Base-by-base conservation (phyloP, 805 yeast genomes). In the Pichia ethanolica region DNA sequence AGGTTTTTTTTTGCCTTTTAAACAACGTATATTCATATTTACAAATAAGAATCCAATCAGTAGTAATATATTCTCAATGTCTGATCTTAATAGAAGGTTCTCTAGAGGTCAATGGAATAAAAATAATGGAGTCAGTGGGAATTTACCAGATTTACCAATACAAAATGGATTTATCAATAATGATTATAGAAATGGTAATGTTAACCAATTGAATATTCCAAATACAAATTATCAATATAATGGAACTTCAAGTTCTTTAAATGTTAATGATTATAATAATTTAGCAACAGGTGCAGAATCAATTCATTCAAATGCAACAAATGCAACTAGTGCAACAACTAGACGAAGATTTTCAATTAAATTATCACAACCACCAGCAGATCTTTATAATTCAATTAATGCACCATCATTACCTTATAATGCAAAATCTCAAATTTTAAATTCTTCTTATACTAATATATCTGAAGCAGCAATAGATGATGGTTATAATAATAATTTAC, bases 291-390 rank as follows among this genome's bases (percentile, higher is more conserved):
- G 46, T 26, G 37, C 46, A 7, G 52, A 44, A 39, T 49, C 52
- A 8, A 32, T 49, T 25, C 43, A 35, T 26, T 49, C 52, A 2
- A 38, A 20, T 35, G 52, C 51, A 13, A 49, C 48, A 1, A 41
- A 40, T 42, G 52, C 49, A 7, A 25, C 48, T 7, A 32, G 13
- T 35, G 42, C 47, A 25, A 48, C 46, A 7, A 71, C 71, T 70
- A 73, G 73, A 47, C 59, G 78, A 46, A 59, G 78, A 49, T 62
- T 74, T 52, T 73, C 78, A 3, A 64, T 74, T 34, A 73, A 70
- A 48, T 58, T 68, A 50, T 48, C 56, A 46, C 55, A 52, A 37
- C 50, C 52, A 5, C 50, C 49, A 11, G 39, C 43, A 11, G 32
- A 52, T 41, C 51, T 48, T 34, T 47, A 40, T 10, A 33, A 48